Evolutionary conservation across 2,329 filamentous ascomycete genomes (phyloP), one percentile per base, ranked within the genome.

Genomic region (Sporothrix mexicana): DNA sequence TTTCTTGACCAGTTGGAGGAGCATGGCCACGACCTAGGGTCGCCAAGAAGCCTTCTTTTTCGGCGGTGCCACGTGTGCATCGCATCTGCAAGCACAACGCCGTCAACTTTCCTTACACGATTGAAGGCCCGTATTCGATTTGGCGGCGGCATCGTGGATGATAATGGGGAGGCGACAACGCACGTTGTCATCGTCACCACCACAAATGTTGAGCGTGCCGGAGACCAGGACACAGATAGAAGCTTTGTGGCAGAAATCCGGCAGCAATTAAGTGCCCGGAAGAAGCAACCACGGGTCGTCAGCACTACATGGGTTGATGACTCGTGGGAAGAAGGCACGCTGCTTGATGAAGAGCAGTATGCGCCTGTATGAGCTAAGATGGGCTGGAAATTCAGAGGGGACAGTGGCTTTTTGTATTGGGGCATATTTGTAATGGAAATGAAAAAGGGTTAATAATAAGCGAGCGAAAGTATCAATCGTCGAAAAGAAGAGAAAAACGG

Each of bases 321-420:
- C 70, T 93, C 93, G 77, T 97, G 95, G 94, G 85, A 84, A 73
- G 93, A 95, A 79, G 86, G 85, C 75, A 97, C 94, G 0, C 78
- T 92, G 74, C 80, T 98, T 64, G 93, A 97, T 76, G 95, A 98
- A 82, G 93, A 95, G 77, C 81, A 83, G 55, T 90, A 87, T 77
- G 79, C 77, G 8, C 75, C 76, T 3, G 75, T 81, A 4, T 79
- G 64, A 68, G 30, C 25, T 7, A 25, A 12, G 23, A 13, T 36
- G 17, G 20, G 0, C 64, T 43, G 3, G 41, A 45, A 36, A 6
- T 36, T 36, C 30, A 36, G 5, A 7, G 30, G 7, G 7, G 30
- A 6, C 5, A 36, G 30, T 36, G 30, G 30, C 30, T 36, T 36
- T 7, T 36, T 36, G 30, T 55, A 62, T 43, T 23, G 3, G n/a